Conservation (phyloP, 495 filamentous ascomycete genomes). For the Poronia punctata region DNA sequence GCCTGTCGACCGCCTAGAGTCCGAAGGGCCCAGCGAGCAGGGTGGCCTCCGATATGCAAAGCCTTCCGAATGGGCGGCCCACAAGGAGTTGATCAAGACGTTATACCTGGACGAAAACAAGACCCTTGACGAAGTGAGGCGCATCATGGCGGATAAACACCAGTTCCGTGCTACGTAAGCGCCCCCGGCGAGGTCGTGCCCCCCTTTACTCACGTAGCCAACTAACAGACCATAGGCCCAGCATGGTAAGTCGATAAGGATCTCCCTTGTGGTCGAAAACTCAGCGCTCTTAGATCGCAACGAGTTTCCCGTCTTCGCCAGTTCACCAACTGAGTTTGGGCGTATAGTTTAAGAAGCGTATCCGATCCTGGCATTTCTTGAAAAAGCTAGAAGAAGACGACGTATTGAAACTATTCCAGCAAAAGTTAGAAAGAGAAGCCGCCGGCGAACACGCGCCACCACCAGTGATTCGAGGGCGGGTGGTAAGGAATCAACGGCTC, state of each 20-base stretch:
- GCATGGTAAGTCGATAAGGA: slow-evolving; percentile 13
- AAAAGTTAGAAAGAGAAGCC: slow-evolving; percentile 8
- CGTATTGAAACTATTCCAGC: slow-evolving; percentile 8
- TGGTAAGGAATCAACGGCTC: slow-evolving; percentile 11
- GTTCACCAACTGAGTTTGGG: slow-evolving; percentile 1
- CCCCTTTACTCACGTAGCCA: neutral
- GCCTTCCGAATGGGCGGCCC: slow-evolving; percentile 25
- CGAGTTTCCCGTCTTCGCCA: neutral
- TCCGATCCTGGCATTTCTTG: slow-evolving; percentile 10
- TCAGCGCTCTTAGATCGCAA: slow-evolving; percentile 1
- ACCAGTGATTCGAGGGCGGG: slow-evolving; percentile 8
- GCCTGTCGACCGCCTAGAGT: neutral
- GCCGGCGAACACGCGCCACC: slow-evolving; percentile 5
- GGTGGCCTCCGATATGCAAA: slow-evolving; percentile 10
- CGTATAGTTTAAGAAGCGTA: slow-evolving; percentile 13
- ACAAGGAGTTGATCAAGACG: slow-evolving; percentile 24
- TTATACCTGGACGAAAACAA: slow-evolving; percentile 30
- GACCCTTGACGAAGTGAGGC: slow-evolving; percentile 32
- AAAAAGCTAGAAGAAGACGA: slow-evolving; percentile 13
- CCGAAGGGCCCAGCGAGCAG: slow-evolving; percentile 6
- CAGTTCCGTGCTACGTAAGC: slow-evolving; percentile 23
- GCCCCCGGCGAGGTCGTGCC: neutral
- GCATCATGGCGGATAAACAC: slow-evolving; percentile 27
- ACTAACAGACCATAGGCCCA: slow-evolving; percentile 8
- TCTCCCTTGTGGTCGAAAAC: too few species aligned